Base-by-base conservation (phyloP, 768 basidiomycete genomes). In the Pleurotus djamor region DNA sequence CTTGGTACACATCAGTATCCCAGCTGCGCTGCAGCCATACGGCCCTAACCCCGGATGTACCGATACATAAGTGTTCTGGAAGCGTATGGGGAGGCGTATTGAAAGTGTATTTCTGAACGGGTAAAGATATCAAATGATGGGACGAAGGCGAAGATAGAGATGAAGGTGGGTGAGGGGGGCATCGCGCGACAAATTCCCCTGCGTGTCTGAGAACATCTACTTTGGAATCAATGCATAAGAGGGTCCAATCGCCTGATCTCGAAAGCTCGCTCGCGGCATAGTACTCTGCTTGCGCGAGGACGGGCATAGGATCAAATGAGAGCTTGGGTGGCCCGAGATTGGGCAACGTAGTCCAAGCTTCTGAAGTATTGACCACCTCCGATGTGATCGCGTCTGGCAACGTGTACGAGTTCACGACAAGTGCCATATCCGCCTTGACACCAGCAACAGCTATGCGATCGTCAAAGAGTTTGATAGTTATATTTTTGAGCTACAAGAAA, bases 1-100 rank as follows among this genome's bases (percentile, higher is more conserved):
- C 63, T 6, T 75, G 74, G 51, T 74, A 79, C 60, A 73, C 77
- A 36, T 83, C 78, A 17, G 70, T 77, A 54, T 83, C 78, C 77
- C 79, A 79, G 48, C 76, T 72, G 34, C 79, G 77, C 61, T 81
- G 78, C 43, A 84, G 63, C 83, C 84, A 85, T 7, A 85, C 76
- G 4, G 79, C 81, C 38, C 82, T 71, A 4, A 70, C 65, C 3
- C 84, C 84, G 8, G 72, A 77, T 47, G 67, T 71, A 13, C 79
- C 79, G 4, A 80, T 58, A 61, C 76, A 77, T 5, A 74, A 65
- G 4, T 72, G 65, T 36, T 73, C 72, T 14, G 71, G 65, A 8
- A 66, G 65, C 10, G 67, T 65, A 48, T 70, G 66, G 34, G 62
- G 41, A n/a, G 66, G 64, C 28, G 67, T 72, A 35, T 36, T 41